Evolutionary conservation across 1,139 yeast species (phyloP), one percentile per base, ranked within the genome.

Genomic region (Sugiyamaella grinbergsii): DNA sequence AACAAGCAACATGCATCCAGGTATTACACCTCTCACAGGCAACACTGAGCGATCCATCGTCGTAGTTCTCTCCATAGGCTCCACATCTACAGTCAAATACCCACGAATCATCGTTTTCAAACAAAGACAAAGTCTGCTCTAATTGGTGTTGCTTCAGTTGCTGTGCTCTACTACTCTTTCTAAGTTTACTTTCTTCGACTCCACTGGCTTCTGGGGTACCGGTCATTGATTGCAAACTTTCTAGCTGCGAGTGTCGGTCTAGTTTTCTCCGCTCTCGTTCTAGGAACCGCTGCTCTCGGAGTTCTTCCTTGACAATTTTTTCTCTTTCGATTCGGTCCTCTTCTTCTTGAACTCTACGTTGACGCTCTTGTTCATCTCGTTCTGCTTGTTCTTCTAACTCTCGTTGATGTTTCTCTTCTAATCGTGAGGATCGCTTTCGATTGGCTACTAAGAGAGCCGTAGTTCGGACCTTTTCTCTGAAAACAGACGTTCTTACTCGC

Each of bases 11-110:
- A 54, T 73, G 77, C 63, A 71, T 69, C 76, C 77, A 73, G 47
- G 73, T 68, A 18, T 63, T 66, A 55, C 77, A 73, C 49, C 66
- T 56, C 29, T 69, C 73, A 54, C 77, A 73, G 38, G 64, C 66
- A 22, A 72, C 67, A 36, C 68, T 58, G 47, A 66, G 62, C 29
- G 59, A 64, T 5, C 73, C 74, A 52, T 71, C 75, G 43, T 72
- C 76, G 54, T 67, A 71, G 55, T 72, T 72, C 39, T 64, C 65
- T 34, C 74, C 73, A 49, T 63, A 61, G 11, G 64, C 62, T 11
- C 76, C 76, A 55, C 77, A 73, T 32, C 60, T 55, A 52, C 77
- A 73, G 51, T 73, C 75, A 59, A 73, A 73, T 31, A 64, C 59
- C 76, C 76, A 73, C 10, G 62, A 63, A 32, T 59, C 59, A 8